These are phyloP conservation scores for Heliamphora pulchella DNA, from an alignment of 179 eudicot species.

Conservation along the genomic window DNA sequence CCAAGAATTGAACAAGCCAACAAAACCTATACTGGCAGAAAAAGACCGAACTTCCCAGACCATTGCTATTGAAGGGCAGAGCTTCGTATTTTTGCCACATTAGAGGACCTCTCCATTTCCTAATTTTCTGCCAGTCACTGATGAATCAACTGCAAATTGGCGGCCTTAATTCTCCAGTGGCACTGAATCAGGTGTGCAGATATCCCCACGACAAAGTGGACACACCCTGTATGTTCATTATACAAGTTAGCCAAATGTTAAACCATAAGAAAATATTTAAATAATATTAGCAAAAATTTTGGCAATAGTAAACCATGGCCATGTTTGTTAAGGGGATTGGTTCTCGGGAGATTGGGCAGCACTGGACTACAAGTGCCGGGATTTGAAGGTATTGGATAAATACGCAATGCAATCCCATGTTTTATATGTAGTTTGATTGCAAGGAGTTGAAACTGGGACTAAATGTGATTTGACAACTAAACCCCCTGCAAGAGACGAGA, in stretches of 20 bases:
- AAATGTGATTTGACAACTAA: too few relatives aligned
- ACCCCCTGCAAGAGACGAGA: too few relatives aligned
- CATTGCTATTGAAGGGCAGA: not conserved
- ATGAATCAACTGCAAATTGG: not conserved
- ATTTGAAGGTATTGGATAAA: too few relatives aligned
- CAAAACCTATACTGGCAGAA: slow-evolving; percentile 5
- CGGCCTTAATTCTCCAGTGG: slow-evolving; percentile 26
- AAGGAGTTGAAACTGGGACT: too few relatives aligned
- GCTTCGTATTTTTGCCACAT: not conserved
- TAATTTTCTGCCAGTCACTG: not conserved
- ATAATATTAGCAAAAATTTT: not conserved
- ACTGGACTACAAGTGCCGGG: too few relatives aligned
- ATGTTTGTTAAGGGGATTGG: too few relatives aligned
- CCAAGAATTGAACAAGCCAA: slow-evolving; percentile 4
- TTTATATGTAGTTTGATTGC: too few relatives aligned
- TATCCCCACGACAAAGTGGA: slow-evolving; percentile 92
- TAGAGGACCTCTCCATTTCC: not conserved
- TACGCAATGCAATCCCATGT: too few relatives aligned
- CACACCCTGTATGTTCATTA: slow-evolving; percentile 58
- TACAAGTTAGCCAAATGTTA: not conserved
- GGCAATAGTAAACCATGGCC: not conserved
- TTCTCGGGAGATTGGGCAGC: too few relatives aligned
- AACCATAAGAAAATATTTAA: not conserved
- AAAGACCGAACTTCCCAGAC: slow-evolving; percentile 7
- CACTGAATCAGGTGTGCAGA: slow-evolving; percentile 47